These are phyloP conservation scores for Chytriomyces confervae DNA, from an alignment of 192 early-diverging fungal genomes.

Conservation along the genomic window DNA sequence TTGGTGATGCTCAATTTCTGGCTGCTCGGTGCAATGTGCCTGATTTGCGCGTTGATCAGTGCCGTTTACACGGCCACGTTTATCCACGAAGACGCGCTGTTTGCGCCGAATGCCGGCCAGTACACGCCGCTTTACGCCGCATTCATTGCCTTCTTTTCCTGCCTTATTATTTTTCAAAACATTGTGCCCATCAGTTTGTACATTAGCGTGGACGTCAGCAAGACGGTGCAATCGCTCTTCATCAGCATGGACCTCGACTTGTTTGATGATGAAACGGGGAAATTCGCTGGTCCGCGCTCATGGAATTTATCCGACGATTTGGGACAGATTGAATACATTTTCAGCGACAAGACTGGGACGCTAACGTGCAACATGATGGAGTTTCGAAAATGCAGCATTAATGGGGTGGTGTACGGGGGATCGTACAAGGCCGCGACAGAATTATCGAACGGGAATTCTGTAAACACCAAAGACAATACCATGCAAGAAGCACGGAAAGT, in stretches of 20 bases:
- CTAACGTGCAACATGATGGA: constrained; percentile 96
- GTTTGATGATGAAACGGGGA: constrained; percentile 70
- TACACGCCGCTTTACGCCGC: constrained; percentile 43
- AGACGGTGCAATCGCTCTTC: constrained; percentile 86
- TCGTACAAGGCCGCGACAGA: constrained; percentile 41
- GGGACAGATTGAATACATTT: constrained; percentile 95
- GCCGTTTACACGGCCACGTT: constrained; percentile 55
- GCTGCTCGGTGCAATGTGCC: constrained; percentile 58
- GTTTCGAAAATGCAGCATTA: constrained; percentile 91
- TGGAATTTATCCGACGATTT: constrained; percentile 98
- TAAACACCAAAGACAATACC: constrained; percentile 37
- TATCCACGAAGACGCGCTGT: constrained; percentile 51
- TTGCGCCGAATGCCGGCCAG: constrained; percentile 26
- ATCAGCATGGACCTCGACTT: constrained; percentile 92
- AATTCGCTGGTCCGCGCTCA: constrained; percentile 69
- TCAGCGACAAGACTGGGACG: constrained; percentile 97
- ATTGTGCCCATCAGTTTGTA: constrained; percentile 97
- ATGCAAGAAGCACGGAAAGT: constrained; percentile 33
- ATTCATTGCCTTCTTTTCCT: constrained; percentile 60
- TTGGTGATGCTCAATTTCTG: constrained; percentile 70
- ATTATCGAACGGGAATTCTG: constrained; percentile 32
- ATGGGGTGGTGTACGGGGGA: constrained; percentile 82
- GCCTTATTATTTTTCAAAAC: constrained; percentile 94
- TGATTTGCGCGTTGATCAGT: constrained; percentile 51
- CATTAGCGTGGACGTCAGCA: constrained; percentile 92